Evolutionary conservation across 2,329 filamentous ascomycete species (phyloP).

Genomic region (Arthrobotrys conoides): DNA sequence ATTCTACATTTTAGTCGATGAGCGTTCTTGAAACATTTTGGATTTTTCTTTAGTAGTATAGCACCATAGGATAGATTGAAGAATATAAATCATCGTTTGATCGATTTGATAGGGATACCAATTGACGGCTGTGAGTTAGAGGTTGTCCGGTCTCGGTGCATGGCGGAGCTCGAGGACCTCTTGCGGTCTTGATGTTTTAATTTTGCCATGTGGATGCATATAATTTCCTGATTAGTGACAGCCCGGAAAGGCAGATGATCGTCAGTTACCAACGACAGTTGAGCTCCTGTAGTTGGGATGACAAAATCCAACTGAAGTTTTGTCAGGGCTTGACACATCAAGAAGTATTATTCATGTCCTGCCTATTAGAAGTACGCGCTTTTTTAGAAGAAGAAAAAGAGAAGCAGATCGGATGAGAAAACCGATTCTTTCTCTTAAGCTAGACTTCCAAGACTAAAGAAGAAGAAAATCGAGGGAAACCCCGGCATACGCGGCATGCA

Average conservation of each 20-base stretch:
- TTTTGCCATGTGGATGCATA: constrained; percentile 4
- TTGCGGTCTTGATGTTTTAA: not conserved
- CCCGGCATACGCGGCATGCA: not conserved
- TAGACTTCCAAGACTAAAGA: no score
- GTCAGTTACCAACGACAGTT: constrained; percentile 17
- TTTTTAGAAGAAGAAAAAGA: no score
- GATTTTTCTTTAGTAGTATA: not conserved
- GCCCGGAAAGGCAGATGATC: constrained; percentile 13
- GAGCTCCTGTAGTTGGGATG: constrained; percentile 1
- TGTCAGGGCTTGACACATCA: not conserved
- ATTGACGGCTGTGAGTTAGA: not conserved
- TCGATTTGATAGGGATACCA: not conserved
- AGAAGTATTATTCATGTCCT: no score
- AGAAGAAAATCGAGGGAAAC: not conserved
- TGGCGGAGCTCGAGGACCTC: no score
- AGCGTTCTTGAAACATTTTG: not conserved
- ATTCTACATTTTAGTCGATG: constrained; percentile 7
- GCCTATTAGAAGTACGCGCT: no score
- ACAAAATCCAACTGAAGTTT: constrained; percentile 14
- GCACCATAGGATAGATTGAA: constrained; percentile 17
- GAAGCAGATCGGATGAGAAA: not conserved
- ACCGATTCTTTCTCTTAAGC: not conserved
- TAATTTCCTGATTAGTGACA: constrained; percentile 15
- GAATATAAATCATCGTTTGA: constrained; percentile 19
- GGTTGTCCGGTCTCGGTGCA: not conserved